Evolutionary conservation across 345 rosid genomes (phyloP), one percentile per base, ranked within the genome.

Genomic region (Tarenaya hassleriana): DNA sequence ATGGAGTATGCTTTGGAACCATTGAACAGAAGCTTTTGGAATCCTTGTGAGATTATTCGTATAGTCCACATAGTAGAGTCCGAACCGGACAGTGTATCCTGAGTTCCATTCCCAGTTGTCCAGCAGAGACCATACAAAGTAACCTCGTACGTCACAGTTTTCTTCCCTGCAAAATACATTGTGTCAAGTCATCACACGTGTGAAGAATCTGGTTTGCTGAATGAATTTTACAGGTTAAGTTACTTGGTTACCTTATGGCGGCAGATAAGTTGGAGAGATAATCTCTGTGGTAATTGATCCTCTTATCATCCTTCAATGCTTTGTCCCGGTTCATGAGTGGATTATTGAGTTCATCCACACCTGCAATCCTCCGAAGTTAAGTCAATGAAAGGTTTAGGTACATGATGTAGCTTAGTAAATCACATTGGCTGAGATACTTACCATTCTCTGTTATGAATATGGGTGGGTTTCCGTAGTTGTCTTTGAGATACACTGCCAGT

Each of bases 31-130:
- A 32, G 79, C 76, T 73, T 87, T 91, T 11, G 96, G 92, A 40
- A 84, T 69, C 63, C 94, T 79, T 18, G 98, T 84, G 19, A 82
- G 81, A 49, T 87, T 91, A 27, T 82, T 76, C 55, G 62, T 82
- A 69, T 77, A 84, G 40, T 91, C 95, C 31, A 87, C 84, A 61
- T 68, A 77, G 67, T 91, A 84, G 11, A 87, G 78, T 65, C 95
- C 90, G 21, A 91, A 91, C 41, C 96, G 70, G 10, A 91, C 96
- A 0, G 96, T 87, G 58, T 84, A 87, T 20, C 95, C 95, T 5
- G 74, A 79, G 74, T 84, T 91, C 98, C 98, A 87, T 57, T 91
- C 98, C 96, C 88, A 87, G 52, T 91, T 91, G 67, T 91, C 98
- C 3, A 84, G 82, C 87, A 86, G 68, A 12, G 95, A 87, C 98